A percentile compares a stretch with the other conserved stretches of the same genome.
These are phyloP conservation scores for Elaeis guineensis DNA, from an alignment of 176 grass and related monocot genomes.

Conservation along the genomic window DNA sequence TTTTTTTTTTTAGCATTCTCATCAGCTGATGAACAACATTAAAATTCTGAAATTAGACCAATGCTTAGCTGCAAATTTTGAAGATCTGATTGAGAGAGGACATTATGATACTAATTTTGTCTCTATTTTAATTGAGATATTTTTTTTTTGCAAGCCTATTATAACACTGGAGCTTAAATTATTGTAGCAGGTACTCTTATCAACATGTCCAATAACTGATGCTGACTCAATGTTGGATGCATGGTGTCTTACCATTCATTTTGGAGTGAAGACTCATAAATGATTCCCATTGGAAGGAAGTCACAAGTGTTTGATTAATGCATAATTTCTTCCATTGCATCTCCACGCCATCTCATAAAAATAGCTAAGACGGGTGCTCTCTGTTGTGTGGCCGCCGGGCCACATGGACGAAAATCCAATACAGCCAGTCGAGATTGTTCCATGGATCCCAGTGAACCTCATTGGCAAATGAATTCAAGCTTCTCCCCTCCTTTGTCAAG, in stretches of 20 bases:
- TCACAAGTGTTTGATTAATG: neutral
- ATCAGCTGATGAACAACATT: too few species aligned
- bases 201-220: too few species aligned
- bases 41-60: too few species aligned
- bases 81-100: too few species aligned
- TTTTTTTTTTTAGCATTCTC: too few species aligned
- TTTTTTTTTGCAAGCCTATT: too few species aligned
- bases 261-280: neutral
- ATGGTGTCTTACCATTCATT: neutral
- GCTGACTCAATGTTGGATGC: neutral
- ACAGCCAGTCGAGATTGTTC: conserved; percentile 56
- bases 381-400: conserved; percentile 93
- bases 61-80: too few species aligned
- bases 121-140: too few species aligned
- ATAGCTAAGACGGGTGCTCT: conserved; percentile 89
- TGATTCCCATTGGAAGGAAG: neutral
- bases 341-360: conserved; percentile 32
- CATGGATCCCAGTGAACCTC: conserved; percentile 82
- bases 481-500: conserved; percentile 73
- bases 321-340: conserved; percentile 14
- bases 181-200: too few species aligned
- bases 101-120: too few species aligned
- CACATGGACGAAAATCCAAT: conserved; percentile 90
- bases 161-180: too few species aligned
- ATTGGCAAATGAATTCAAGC: conserved; percentile 81